A percentile compares a stretch with the other conserved stretches of the same genome.
These are phyloP conservation scores for Lasiodiplodia gonubiensis DNA, from an alignment of 2,329 filamentous ascomycete genomes.

Conservation along the genomic window DNA sequence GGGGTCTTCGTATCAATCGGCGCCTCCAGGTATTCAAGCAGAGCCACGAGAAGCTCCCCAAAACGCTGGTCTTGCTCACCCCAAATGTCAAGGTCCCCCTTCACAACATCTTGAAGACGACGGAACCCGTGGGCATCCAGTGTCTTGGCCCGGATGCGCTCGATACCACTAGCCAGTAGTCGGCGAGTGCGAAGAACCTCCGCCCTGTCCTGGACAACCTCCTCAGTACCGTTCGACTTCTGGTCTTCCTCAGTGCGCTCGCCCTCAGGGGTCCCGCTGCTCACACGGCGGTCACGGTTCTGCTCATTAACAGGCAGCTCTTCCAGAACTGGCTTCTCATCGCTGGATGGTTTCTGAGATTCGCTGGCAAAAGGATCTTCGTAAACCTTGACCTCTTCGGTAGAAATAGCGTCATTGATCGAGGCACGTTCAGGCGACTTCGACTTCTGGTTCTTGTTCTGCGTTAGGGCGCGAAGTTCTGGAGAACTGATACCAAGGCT, in stretches of 20 bases:
- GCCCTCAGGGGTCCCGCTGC: constrained; percentile 38
- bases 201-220: constrained; percentile 46
- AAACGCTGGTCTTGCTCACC: constrained; percentile 73
- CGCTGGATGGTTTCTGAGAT: constrained; percentile 33
- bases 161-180: constrained; percentile 74
- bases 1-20: constrained; percentile 56
- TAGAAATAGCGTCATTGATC: constrained; percentile 7
- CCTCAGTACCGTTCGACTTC: constrained; percentile 29
- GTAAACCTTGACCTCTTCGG: constrained; percentile 57
- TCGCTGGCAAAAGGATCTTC: constrained; percentile 58
- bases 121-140: constrained; percentile 84
- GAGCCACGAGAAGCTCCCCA: constrained; percentile 67
- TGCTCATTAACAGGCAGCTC: constrained; percentile 59
- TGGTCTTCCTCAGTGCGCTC: constrained; percentile 36
- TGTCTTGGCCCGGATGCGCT: constrained; percentile 71
- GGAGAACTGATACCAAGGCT: constrained; percentile 11
- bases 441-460: constrained; percentile 37
- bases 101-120: constrained; percentile 75
- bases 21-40: constrained; percentile 75
- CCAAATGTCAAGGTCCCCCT: constrained; percentile 68
- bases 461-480: constrained; percentile 32
- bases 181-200: constrained; percentile 56
- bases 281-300: constrained; percentile 42
- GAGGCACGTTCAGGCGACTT: constrained; percentile 22
- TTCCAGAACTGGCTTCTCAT: constrained; percentile 53